These are phyloP conservation scores for Diaporthe velutina DNA, from an alignment of 2,329 filamentous ascomycete genomes.

Conservation along the genomic window DNA sequence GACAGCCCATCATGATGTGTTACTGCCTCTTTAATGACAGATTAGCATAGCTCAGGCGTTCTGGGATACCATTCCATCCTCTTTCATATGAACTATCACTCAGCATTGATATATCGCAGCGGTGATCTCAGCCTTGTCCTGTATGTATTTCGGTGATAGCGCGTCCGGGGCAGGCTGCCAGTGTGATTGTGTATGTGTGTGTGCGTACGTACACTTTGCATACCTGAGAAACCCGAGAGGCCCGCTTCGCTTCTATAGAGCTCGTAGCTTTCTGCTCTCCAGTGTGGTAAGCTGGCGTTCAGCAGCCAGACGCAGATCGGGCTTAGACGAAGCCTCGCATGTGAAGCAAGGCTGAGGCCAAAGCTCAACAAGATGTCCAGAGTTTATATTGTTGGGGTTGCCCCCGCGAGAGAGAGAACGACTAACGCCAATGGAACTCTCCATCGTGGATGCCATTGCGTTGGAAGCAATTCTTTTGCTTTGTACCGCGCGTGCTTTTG, in stretches of 20 bases:
- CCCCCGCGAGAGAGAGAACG: no score
- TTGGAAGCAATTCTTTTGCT: no score
- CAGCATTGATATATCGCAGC: neutral
- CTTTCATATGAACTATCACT: neutral
- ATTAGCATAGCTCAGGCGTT: slow-evolving; percentile 26
- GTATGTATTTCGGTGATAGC: no score
- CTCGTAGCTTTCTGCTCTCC: neutral
- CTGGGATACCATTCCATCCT: neutral
- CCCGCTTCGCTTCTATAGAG: no score
- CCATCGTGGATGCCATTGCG: neutral
- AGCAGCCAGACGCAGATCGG: neutral
- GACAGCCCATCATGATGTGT: neutral
- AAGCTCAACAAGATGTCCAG: neutral
- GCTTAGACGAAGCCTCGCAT: neutral
- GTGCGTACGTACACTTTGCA: neutral
- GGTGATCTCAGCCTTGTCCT: neutral
- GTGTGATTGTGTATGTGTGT: neutral
- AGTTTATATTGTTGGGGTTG: no score
- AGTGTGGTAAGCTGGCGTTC: neutral
- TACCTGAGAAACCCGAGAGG: neutral
- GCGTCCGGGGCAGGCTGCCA: neutral
- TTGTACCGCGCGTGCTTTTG: neutral
- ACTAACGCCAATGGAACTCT: neutral
- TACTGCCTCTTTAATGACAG: neutral
- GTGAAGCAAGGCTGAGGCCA: neutral